Conservation (phyloP, 2,329 filamentous ascomycete species). For the Aspergillus clavatus region DNA sequence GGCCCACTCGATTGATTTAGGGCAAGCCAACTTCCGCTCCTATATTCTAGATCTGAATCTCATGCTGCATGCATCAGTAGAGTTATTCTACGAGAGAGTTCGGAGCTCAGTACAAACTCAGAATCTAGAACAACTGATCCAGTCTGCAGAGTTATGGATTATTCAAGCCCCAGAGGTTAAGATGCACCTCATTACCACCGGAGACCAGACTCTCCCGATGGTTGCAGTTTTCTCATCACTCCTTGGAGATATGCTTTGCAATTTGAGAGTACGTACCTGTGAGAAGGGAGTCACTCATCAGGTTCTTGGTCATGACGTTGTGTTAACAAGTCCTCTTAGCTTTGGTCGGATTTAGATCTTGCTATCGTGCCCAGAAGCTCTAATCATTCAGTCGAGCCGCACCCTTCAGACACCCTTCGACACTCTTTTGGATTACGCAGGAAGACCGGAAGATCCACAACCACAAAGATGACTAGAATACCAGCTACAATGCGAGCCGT, state of each 20-base stretch:
- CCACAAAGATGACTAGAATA: conserved; percentile 6
- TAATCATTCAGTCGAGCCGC: background rate
- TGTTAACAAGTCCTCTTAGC: conserved; percentile 14
- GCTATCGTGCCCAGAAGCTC: conserved; percentile 18
- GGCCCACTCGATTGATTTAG: conserved; percentile 21
- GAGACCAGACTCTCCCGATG: conserved; percentile 4
- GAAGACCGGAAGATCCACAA: background rate
- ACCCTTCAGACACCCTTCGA: conserved; percentile 6
- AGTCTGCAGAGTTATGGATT: conserved; percentile 23
- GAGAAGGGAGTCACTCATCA: background rate
- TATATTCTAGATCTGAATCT: conserved; percentile 15
- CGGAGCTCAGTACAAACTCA: background rate
- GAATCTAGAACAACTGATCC: conserved; percentile 5
- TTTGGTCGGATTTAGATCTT: conserved; percentile 31
- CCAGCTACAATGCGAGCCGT: conserved; percentile 16
- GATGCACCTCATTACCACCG: conserved; percentile 15
- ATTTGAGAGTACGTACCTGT: conserved; percentile 19
- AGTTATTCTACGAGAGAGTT: conserved; percentile 5
- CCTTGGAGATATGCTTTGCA: conserved; percentile 20
- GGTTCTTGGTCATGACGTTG: background rate
- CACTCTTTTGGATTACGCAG: conserved; percentile 22
- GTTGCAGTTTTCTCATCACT: conserved; percentile 10
- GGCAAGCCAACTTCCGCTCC: conserved; percentile 11
- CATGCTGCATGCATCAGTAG: conserved; percentile 16
- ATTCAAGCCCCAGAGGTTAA: conserved; percentile 23